phyloP scores from a whole-genome alignment of 1,284 basidiomycete genomes.

The Cutaneotrichosporon cyanovorans region DNA sequence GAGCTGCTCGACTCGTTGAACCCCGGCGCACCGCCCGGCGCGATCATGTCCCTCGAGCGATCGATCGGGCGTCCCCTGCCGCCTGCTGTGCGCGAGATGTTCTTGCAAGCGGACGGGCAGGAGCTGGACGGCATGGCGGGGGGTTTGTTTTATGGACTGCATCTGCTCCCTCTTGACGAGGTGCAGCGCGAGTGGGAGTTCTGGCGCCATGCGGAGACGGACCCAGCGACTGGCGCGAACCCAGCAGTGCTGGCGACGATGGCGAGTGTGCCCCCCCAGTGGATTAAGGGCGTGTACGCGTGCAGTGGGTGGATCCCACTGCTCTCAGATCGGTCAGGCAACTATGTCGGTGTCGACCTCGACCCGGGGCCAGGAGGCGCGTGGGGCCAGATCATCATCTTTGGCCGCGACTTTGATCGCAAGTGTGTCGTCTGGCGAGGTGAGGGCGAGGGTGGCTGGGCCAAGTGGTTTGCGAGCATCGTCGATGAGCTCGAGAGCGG shows the following conservation, averaged over 20 bases:
- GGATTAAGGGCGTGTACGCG: conserved; percentile 84
- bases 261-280: conserved; percentile 83
- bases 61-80: conserved; percentile 74
- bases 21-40: conserved; percentile 66
- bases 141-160: conserved; percentile 79
- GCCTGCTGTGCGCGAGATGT: conserved; percentile 70
- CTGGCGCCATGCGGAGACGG: conserved; percentile 83
- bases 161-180: conserved; percentile 75
- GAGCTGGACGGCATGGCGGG: conserved; percentile 62
- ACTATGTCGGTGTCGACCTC: conserved; percentile 94
- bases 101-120: conserved; percentile 73
- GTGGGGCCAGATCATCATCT: conserved; percentile 90
- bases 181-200: conserved; percentile 88
- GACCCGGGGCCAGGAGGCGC: conserved; percentile 70
- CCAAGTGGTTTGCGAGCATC: conserved; percentile 84
- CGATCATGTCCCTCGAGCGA: conserved; percentile 68
- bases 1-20: conserved; percentile 87
- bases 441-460: conserved; percentile 88
- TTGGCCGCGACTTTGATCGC: conserved; percentile 94
- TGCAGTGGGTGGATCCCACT: conserved; percentile 94
- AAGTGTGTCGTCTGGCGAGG: conserved; percentile 91
- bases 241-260: conserved; percentile 62
- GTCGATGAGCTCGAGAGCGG: conserved; percentile 87
- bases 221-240: conserved; percentile 65
- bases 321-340: conserved; percentile 84